Percentiles rank a stretch among this genome's conserved stretches.
Evolutionary conservation across 176 grass and related monocot species (phyloP).

Genomic region (Neostapfia colusana): DNA sequence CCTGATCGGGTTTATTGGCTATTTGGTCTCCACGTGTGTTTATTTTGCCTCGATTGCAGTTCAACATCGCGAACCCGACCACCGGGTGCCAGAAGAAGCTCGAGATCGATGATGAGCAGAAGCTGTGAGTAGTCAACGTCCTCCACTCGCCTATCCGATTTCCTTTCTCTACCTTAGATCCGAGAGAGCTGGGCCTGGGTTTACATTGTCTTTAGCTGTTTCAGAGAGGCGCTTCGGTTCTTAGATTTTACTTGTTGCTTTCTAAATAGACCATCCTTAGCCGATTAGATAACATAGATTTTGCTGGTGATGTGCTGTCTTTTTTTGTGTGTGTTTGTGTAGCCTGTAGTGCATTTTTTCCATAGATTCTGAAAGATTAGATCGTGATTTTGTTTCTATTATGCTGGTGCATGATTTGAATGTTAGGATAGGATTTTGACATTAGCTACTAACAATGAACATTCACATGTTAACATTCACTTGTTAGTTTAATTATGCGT

Average conservation of each 20-base stretch:
- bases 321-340: too few relatives aligned
- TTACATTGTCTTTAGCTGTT: not conserved
- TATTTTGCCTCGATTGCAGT: constrained; percentile 44
- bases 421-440: not conserved
- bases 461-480: not conserved
- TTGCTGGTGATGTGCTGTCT: not conserved
- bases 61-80: constrained; percentile 90
- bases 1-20: not conserved
- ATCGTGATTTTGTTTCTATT: not conserved
- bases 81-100: constrained; percentile 98
- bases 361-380: not conserved
- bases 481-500: not conserved
- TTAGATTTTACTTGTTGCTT: not conserved
- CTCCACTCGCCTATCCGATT: not conserved
- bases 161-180: not conserved
- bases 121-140: constrained; percentile 66
- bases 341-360: not conserved
- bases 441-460: not conserved
- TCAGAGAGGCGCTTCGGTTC: not conserved
- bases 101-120: constrained; percentile 95
- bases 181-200: not conserved
- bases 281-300: not conserved
- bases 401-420: not conserved
- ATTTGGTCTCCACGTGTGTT: not conserved
- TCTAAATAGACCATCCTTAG: not conserved